Percentiles rank a stretch among this genome's conserved stretches.
Evolutionary conservation across 176 grass and related monocot species (phyloP).

Genomic region (Zoysia pacifica): DNA sequence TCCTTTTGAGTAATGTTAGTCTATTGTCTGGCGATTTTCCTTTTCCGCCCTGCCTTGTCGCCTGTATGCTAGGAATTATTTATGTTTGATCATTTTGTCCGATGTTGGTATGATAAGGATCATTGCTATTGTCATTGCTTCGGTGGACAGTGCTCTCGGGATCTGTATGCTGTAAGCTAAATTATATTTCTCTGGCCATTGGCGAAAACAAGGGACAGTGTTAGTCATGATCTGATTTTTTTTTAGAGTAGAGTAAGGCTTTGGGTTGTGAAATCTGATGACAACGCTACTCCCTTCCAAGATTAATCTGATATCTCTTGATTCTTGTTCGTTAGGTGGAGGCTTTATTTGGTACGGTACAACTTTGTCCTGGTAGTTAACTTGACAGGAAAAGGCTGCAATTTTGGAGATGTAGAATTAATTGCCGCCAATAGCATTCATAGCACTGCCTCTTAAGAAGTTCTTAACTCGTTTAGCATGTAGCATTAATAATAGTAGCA

Average conservation of each 20-base stretch:
- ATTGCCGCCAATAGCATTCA: too few relatives aligned
- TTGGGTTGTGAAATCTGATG: slow-evolving; percentile 27
- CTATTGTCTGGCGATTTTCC: not conserved
- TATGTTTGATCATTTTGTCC: too few relatives aligned
- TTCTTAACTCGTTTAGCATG: not conserved
- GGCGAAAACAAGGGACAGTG: not conserved
- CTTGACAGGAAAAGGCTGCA: not conserved
- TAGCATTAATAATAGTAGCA: not conserved
- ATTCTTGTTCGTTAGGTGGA: not conserved
- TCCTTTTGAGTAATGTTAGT: slow-evolving; percentile 22
- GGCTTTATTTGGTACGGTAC: slow-evolving; percentile 5
- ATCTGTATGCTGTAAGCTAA: slow-evolving; percentile 39
- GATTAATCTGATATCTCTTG: slow-evolving; percentile 25
- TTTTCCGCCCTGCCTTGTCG: too few relatives aligned
- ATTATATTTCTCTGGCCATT: slow-evolving; percentile 11
- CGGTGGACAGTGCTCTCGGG: slow-evolving; percentile 35
- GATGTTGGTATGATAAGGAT: not conserved
- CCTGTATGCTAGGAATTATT: too few relatives aligned
- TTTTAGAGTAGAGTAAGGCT: not conserved
- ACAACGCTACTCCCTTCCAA: not conserved
- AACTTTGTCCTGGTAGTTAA: not conserved
- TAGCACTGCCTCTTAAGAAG: too few relatives aligned
- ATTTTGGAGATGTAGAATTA: too few relatives aligned
- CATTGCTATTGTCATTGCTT: slow-evolving; percentile 26
- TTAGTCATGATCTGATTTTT: not conserved